Evolutionary conservation across 306 rosid species (phyloP), one percentile per base, ranked within the genome.

Genomic region (Senna tora): DNA sequence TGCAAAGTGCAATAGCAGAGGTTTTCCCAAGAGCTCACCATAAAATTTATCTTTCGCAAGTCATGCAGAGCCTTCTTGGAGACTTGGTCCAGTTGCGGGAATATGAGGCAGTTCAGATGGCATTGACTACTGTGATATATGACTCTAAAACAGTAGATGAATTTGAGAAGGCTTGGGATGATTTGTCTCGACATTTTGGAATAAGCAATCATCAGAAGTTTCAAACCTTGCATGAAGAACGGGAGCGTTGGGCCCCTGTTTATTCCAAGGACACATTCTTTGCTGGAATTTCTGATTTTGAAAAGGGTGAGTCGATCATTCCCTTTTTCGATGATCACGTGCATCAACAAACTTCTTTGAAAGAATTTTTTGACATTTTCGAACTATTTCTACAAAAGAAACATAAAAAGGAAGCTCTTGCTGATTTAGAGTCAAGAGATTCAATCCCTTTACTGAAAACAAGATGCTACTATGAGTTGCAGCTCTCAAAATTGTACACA

Each of bases 21-120:
- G 97, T 91, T 75, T 94, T 94, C 79, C 98, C 98, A 0, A 82
- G 98, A 78, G 96, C 95, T 60, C 92, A 89, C 67, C 95, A 89
- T 79, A 86, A 89, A 74, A 81, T 91, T 69, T 87, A 69, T 81
- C 76, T 86, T 59, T 75, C 87, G 5, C 84, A 80, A 75, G 84
- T 89, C 58, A 74, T 89, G 82, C 92, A 89, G 84, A 86, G 82
- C 68, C 86, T 94, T 74, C 84, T 85, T 25, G 89, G 90, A 60
- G 87, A 75, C 81, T 63, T 86, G 75, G 82, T 75, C 53, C 91
- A 73, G 47, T 81, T 82, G 84, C 95, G 83, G 73, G 92, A 86
- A 62, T 85, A 79, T 0, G 95, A 82, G 67, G 85, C 87, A 47
- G 82, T 91, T 86, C 91, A 84, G 79, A 81, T 77, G 45, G 74